phyloP scores from a whole-genome alignment of 768 basidiomycete species.

The Exsudoporus frostii region DNA sequence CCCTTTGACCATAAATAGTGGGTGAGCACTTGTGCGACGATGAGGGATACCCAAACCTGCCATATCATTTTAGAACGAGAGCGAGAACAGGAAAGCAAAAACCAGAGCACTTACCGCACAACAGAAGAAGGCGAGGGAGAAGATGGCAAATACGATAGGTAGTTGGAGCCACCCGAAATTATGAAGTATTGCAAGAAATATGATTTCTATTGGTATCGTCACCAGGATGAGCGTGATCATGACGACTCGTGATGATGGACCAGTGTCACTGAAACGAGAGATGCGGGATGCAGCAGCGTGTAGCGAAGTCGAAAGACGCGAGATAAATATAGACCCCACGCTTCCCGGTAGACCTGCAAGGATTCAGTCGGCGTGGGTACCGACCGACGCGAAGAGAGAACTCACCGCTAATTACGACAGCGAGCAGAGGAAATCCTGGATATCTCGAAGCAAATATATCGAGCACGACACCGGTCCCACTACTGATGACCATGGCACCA shows the following conservation, averaged over 20 bases:
- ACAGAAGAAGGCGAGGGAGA: constrained; percentile 71
- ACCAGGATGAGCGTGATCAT: constrained; percentile 69
- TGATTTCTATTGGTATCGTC: constrained; percentile 74
- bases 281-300: constrained; percentile 44
- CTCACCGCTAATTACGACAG: constrained; percentile 83
- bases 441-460: constrained; percentile 87
- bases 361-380: not conserved
- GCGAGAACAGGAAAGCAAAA: not conserved
- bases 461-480: constrained; percentile 86
- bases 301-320: constrained; percentile 83
- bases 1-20: constrained; percentile 73
- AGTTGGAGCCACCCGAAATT: constrained; percentile 76
- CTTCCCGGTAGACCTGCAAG: constrained; percentile 75
- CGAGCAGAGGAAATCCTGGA: constrained; percentile 82
- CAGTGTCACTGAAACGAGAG: constrained; percentile 6
- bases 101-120: constrained; percentile 55
- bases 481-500: constrained; percentile 85
- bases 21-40: constrained; percentile 64
- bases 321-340: constrained; percentile 88
- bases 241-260: constrained; percentile 48
- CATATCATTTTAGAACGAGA: not conserved
- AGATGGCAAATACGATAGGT: constrained; percentile 62
- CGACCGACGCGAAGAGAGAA: not conserved
- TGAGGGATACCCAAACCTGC: constrained; percentile 70
- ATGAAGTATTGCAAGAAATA: constrained; percentile 67